phyloP scores from a whole-genome alignment of 2,329 filamentous ascomycete genomes.

The Capronia coronata region DNA sequence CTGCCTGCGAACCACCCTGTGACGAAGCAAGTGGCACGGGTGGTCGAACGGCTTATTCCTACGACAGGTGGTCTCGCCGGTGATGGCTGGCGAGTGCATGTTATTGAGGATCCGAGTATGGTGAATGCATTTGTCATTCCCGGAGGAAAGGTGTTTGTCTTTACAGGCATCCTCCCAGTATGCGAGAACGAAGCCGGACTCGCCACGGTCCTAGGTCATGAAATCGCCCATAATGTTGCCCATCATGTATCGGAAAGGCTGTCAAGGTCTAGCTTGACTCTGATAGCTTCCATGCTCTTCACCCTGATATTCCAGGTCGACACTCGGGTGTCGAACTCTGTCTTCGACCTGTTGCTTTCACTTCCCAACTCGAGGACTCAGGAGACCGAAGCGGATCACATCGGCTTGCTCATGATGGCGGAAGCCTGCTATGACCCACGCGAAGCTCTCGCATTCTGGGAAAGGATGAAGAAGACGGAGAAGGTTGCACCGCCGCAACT shows the following conservation, averaged over 20 bases:
- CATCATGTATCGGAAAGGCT: constrained; percentile 52
- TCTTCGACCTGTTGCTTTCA: constrained; percentile 46
- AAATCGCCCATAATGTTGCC: constrained; percentile 59
- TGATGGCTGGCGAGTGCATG: constrained; percentile 52
- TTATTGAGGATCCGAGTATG: constrained; percentile 47
- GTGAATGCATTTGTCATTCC: constrained; percentile 59
- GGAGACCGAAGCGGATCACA: constrained; percentile 57
- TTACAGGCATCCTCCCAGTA: constrained; percentile 54
- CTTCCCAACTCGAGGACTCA: constrained; percentile 53
- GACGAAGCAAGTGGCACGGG: constrained; percentile 45
- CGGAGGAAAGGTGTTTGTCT: constrained; percentile 59
- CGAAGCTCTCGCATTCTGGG: constrained; percentile 50
- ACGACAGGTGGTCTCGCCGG: constrained; percentile 40
- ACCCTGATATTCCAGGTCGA: constrained; percentile 38
- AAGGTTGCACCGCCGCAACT: constrained; percentile 47
- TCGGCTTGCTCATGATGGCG: constrained; percentile 57
- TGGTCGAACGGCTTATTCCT: constrained; percentile 51
- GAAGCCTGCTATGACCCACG: constrained; percentile 54
- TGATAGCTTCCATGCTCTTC: constrained; percentile 32
- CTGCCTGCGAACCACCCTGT: constrained; percentile 47
- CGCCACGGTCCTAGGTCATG: constrained; percentile 56
- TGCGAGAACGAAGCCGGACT: constrained; percentile 52
- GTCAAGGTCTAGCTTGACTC: constrained; percentile 36
- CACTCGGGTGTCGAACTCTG: constrained; percentile 34
- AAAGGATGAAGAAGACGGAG: constrained; percentile 46